Evolutionary conservation across 495 filamentous ascomycete genomes (phyloP), one percentile per base, ranked within the genome.

Genomic region (Ascobolus immersus): DNA sequence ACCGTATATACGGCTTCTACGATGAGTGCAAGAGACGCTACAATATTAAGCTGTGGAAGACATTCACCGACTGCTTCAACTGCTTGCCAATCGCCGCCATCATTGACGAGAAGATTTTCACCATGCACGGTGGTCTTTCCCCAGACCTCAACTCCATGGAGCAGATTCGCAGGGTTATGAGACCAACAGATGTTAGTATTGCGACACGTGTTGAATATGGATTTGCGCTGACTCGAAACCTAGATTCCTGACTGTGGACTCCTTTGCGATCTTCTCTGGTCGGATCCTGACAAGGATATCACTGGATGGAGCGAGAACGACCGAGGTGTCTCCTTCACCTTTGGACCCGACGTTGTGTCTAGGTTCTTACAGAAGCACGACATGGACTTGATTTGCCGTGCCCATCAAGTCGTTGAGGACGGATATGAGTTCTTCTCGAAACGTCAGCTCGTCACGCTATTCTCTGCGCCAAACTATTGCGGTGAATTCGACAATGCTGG

Each of bases 41-140:
- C 59, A 96, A 96, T 62, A 96, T 96, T 62, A 96, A 96, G 68
- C 71, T 96, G 41, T 96, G 86, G 86, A 96, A 96, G 65, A 96
- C 86, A 5, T 96, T 96, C 52, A 96, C 86, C 23, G 86, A 96
- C 49, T 96, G 86, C 68, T 96, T 96, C 68, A 96, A 96, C 64
- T 96, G 86, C 62, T 55, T 96, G 50, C 86, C 86, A 20, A 96
- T 96, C 55, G 86, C 86, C n/a, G 86, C 86, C 36, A 96, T 96
- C 55, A 96, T 96, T 48, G 86, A 96, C 52, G 86, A 96, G 65
- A 96, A 96, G 74, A 96, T 96, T 47, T 94, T 96, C 67, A 96
- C 86, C 40, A 96, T 96, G 86, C 86, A 96, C 56, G 86, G 86
- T 48, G 86, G 86, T 45, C 59, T 96, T 49, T 93, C 86, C 50